These are phyloP conservation scores for Penicillium sp. DNA, from an alignment of 2,329 filamentous ascomycete species.

Conservation along the genomic window DNA sequence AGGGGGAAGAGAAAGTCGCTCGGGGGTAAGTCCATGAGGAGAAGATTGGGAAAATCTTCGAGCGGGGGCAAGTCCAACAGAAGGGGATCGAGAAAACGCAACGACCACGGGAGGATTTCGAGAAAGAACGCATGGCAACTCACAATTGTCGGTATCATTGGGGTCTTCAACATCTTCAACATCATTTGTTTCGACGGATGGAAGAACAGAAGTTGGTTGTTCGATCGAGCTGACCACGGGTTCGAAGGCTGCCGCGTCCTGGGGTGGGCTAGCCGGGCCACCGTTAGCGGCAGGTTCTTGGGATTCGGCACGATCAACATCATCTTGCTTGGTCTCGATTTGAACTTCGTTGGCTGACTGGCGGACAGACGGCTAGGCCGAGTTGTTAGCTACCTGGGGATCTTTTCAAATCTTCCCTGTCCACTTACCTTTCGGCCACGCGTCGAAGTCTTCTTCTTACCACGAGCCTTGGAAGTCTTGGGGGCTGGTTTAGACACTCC, in stretches of 20 bases:
- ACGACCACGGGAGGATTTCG: background rate
- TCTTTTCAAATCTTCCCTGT: background rate
- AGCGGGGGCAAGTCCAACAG: background rate
- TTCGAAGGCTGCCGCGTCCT: background rate
- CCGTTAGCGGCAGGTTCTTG: background rate
- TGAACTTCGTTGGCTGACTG: background rate
- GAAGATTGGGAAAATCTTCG: background rate
- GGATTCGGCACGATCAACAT: background rate
- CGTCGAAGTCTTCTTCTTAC: slow-evolving; percentile 5
- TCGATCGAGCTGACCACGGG: slow-evolving; percentile 2
- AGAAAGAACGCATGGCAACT: background rate
- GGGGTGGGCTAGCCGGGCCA: background rate
- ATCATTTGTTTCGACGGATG: slow-evolving; percentile 11
- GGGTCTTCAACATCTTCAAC: background rate
- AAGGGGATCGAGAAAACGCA: background rate
- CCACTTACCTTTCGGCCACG: slow-evolving; percentile 16
- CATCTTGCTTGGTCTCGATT: background rate
- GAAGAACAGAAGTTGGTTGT: slow-evolving; percentile 5
- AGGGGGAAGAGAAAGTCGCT: background rate
- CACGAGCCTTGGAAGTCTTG: slow-evolving; percentile 9
- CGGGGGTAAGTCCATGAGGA: background rate
- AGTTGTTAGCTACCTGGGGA: background rate
- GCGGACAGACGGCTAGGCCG: background rate
- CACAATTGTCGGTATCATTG: background rate
- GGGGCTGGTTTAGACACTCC: slow-evolving; percentile 2